Evolutionary conservation across 1,139 yeast genomes (phyloP), one percentile per base, ranked within the genome.

Genomic region (Taphrina confusa): DNA sequence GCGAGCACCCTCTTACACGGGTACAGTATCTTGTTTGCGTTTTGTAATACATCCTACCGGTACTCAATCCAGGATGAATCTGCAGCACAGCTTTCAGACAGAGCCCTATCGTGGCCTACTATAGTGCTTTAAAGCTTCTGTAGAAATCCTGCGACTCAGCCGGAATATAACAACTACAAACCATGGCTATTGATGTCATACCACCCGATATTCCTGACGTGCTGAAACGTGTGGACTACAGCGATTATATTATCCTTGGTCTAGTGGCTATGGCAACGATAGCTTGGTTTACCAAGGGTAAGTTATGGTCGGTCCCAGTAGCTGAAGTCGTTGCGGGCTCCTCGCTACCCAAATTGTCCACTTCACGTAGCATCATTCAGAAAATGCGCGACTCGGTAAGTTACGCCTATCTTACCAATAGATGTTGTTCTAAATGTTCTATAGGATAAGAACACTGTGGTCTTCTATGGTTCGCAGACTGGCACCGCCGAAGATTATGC

Each of bases 401-500:
- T 27, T 6, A 9, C 8, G 22, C n/a, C 8, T 25, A 3, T 1
- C 2, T 14, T 2, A 22, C 30, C 14, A 22, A 22, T 11, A 27
- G 22, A 18, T n/a, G 39, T 44, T 14, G 25, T 18, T 37, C 3
- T 25, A 18, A 16, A 37, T n/a, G 23, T 25, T 4, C 42, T 78
- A 12, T 20, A 54, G 58, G 27, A 81, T 65, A 91, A 92, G 74
- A 85, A 87, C 67, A 85, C 87, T 54, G 77, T 87, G 42, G 84
- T 92, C n/a, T 81, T 92, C 66, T 94, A 80, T 71, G 97, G 96
- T 4, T 91, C 98, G 4, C 99, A 92, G 75, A 94, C 99, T 11
- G 99, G 99, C 66, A 92, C 99, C n/a, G 96, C 98, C 52, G 98
- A 92, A 74, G 98, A 92, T 72, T 92, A 90, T 69, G 95, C 97